Percentiles rank a stretch among this genome's conserved stretches.
Evolutionary conservation across 2,329 filamentous ascomycete genomes (phyloP).

Genomic region (Claviceps sp.): DNA sequence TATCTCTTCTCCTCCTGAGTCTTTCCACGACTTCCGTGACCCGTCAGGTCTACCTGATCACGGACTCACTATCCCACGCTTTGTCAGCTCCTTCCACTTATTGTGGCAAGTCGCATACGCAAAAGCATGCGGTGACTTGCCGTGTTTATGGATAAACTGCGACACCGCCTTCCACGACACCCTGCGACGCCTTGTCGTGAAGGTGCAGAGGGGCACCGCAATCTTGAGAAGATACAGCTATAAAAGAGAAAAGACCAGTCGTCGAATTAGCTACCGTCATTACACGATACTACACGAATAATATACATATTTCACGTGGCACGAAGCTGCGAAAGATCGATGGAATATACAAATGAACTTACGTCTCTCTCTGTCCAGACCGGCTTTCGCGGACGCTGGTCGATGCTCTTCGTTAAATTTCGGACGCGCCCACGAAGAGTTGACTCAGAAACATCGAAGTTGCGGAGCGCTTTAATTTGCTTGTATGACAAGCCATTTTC

Average conservation of each 20-base stretch:
- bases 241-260: neutral
- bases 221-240: slow-evolving; percentile 32
- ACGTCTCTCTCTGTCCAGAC: slow-evolving; percentile 52
- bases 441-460: slow-evolving; percentile 52
- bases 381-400: slow-evolving; percentile 50
- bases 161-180: slow-evolving; percentile 45
- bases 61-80: too few species aligned
- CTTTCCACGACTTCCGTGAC: too few species aligned
- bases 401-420: slow-evolving; percentile 49
- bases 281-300: too few species aligned
- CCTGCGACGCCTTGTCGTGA: slow-evolving; percentile 27
- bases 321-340: neutral
- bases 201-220: slow-evolving; percentile 20
- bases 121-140: slow-evolving; percentile 42
- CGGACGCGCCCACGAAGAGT: slow-evolving; percentile 58
- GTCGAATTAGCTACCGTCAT: slow-evolving; percentile 8
- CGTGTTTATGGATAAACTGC: slow-evolving; percentile 35
- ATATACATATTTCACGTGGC: too few species aligned
- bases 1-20: too few species aligned
- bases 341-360: slow-evolving; percentile 18
- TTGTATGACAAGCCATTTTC: slow-evolving; percentile 47
- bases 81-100: slow-evolving; percentile 23
- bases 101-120: slow-evolving; percentile 45
- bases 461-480: slow-evolving; percentile 42
- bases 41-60: too few species aligned